Evolutionary conservation across 1,139 yeast genomes (phyloP).

Genomic region (Candida sanyaensis): DNA sequence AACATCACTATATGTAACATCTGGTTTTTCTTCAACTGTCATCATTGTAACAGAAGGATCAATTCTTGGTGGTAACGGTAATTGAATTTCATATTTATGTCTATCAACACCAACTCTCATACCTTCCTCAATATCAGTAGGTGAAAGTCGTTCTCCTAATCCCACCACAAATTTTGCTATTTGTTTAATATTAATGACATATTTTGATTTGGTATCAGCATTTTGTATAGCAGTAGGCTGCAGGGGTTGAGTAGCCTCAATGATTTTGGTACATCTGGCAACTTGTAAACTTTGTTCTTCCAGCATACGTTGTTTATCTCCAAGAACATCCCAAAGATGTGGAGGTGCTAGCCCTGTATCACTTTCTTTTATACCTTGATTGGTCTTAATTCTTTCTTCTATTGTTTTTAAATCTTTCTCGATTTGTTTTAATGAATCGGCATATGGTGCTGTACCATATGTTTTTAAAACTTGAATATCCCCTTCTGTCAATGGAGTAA

Average conservation of each 20-base stretch:
- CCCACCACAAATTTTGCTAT: constrained; percentile 98
- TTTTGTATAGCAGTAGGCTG: constrained; percentile 44
- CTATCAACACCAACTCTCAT: constrained; percentile 99
- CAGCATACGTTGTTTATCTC: constrained; percentile 90
- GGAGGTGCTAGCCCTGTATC: constrained; percentile 97
- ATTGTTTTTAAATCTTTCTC: constrained; percentile 84
- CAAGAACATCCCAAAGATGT: constrained; percentile 95
- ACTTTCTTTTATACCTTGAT: constrained; percentile 89
- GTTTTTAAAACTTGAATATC: constrained; percentile 96
- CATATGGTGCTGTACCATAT: constrained; percentile 97
- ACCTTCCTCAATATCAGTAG: constrained; percentile 98
- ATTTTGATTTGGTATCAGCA: constrained; percentile 84
- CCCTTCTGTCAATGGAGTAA: constrained; percentile 88
- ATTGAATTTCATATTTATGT: constrained; percentile 92
- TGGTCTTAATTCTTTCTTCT: constrained; percentile 87
- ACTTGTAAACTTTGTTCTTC: constrained; percentile 97
- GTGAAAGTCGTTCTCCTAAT: constrained; percentile 93
- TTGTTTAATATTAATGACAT: constrained; percentile 95
- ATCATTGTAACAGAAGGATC: constrained; percentile 99
- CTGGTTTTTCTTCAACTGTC: constrained; percentile 99
- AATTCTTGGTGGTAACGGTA: constrained; percentile 95
- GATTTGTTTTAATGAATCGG: constrained; percentile 71
- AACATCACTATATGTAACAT: constrained; percentile 85
- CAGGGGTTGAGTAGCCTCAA: constrained; percentile 55
- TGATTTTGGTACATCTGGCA: constrained; percentile 97